A percentile compares a stretch with the other conserved stretches of the same genome.
phyloP scores from a whole-genome alignment of 495 filamentous ascomycete genomes.

The Cercophora sp. region DNA sequence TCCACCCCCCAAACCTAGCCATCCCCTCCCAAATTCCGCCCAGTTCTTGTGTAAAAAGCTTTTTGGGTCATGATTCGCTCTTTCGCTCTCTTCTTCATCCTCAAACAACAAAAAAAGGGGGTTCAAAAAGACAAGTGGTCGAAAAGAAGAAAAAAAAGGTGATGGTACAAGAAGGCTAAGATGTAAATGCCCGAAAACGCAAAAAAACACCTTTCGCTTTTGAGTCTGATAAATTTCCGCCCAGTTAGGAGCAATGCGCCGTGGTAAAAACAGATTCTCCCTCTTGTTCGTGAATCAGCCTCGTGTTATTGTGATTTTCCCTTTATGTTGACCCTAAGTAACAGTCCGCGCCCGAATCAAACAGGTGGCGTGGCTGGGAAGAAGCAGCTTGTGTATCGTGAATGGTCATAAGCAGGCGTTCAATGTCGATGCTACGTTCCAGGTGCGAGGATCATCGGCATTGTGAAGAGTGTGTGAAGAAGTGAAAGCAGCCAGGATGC shows the following conservation, averaged over 20 bases:
- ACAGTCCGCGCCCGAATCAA: no score
- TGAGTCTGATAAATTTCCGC: slow-evolving; percentile 8
- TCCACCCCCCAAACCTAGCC: no score
- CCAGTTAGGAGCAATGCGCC: slow-evolving; percentile 10
- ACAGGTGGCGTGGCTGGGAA: no score
- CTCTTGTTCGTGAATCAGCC: slow-evolving; percentile 13
- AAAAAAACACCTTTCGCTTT: slow-evolving; percentile 15
- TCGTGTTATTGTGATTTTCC: slow-evolving; percentile 13
- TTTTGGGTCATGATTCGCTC: slow-evolving; percentile 24
- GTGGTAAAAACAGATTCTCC: slow-evolving; percentile 12
- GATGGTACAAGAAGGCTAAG: slow-evolving; percentile 32
- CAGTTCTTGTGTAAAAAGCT: no score
- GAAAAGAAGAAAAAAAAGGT: slow-evolving; percentile 10
- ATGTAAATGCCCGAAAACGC: slow-evolving; percentile 31
- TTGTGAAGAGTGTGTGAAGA: slow-evolving; percentile 37
- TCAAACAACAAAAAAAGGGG: slow-evolving; percentile 22
- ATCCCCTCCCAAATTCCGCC: no score
- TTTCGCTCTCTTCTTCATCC: no score
- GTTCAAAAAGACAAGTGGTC: slow-evolving; percentile 5
- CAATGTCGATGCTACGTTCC: slow-evolving; percentile 36
- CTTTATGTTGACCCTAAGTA: slow-evolving; percentile 21
- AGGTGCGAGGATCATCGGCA: slow-evolving; percentile 28
- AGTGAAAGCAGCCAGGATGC: slow-evolving; percentile 24
- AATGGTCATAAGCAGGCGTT: slow-evolving; percentile 35
- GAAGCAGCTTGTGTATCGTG: slow-evolving; percentile 31